These are phyloP conservation scores for Russula foetens DNA, from an alignment of 768 basidiomycete species.

Conservation along the genomic window DNA sequence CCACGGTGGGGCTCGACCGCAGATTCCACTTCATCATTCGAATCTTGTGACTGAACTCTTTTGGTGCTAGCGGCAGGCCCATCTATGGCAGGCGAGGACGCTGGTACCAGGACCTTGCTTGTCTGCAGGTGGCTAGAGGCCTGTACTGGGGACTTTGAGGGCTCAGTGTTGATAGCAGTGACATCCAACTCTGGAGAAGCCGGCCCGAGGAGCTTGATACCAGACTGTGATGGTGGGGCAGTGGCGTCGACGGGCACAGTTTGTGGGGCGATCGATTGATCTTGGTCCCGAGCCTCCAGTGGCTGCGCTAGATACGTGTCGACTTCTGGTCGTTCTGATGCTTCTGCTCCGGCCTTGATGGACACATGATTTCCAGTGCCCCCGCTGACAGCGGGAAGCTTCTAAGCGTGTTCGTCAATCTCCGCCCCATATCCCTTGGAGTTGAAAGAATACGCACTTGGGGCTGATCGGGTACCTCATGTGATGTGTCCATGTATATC, in stretches of 20 bases:
- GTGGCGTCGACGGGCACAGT: background rate
- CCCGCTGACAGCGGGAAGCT: background rate
- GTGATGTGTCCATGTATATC: constrained; percentile 14
- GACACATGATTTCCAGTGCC: background rate
- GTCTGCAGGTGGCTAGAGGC: background rate
- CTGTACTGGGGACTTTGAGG: background rate
- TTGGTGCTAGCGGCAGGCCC: background rate
- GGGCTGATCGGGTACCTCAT: background rate
- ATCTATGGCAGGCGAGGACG: constrained; percentile 9
- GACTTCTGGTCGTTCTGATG: background rate
- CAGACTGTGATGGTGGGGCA: background rate
- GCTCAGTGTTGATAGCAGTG: constrained; percentile 7
- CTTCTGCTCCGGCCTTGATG: background rate
- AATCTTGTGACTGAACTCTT: background rate
- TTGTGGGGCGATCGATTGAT: background rate
- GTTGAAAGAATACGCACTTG: background rate
- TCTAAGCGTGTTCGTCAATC: background rate
- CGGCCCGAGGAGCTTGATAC: background rate
- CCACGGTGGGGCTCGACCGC: background rate
- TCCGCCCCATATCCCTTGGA: background rate
- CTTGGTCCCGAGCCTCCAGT: background rate
- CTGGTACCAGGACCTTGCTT: constrained; percentile 8
- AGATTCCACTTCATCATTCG: constrained; percentile 15
- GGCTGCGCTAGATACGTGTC: background rate
- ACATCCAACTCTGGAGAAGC: constrained; percentile 1